Conservation (phyloP, 2,329 filamentous ascomycete species). For the Aspergillus flavus region DNA sequence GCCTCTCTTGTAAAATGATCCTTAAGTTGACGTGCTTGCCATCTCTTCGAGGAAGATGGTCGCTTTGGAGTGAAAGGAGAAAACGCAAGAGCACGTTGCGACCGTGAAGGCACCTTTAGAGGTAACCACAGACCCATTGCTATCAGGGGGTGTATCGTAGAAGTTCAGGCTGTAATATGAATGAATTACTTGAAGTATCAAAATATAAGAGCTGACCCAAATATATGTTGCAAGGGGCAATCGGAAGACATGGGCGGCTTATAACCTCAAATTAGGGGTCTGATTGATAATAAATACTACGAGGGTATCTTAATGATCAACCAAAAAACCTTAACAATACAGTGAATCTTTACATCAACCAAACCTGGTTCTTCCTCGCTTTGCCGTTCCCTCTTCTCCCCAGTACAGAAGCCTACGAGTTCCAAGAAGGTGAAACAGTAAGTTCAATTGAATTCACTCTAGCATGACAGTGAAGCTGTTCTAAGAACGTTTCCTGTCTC, state of each 20-base stretch:
- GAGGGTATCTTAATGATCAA: neutral
- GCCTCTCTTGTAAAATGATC: slow-evolving; percentile 77
- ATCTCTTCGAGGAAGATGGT: slow-evolving; percentile 67
- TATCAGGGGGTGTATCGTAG: neutral
- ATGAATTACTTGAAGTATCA: neutral
- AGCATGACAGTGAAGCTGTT: neutral
- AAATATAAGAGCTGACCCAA: neutral
- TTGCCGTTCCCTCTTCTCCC: neutral
- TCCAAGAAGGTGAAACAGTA: neutral
- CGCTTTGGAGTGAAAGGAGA: slow-evolving; percentile 25
- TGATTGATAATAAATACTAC: no score
- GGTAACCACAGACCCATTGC: neutral
- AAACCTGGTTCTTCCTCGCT: neutral
- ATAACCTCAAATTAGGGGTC: neutral
- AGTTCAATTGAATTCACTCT: neutral
- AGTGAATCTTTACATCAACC: neutral
- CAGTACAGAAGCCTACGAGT: neutral
- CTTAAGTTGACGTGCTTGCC: slow-evolving; percentile 76
- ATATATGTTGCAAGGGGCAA: neutral
- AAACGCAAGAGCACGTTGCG: slow-evolving; percentile 22
- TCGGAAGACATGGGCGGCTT: neutral
- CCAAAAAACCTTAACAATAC: neutral
- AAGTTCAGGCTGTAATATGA: neutral
- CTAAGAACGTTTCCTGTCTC: slow-evolving; percentile 56
- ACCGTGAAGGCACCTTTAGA: neutral